Evolutionary conservation across 2,329 filamentous ascomycete species (phyloP).

Genomic region (Fusarium equiseti): DNA sequence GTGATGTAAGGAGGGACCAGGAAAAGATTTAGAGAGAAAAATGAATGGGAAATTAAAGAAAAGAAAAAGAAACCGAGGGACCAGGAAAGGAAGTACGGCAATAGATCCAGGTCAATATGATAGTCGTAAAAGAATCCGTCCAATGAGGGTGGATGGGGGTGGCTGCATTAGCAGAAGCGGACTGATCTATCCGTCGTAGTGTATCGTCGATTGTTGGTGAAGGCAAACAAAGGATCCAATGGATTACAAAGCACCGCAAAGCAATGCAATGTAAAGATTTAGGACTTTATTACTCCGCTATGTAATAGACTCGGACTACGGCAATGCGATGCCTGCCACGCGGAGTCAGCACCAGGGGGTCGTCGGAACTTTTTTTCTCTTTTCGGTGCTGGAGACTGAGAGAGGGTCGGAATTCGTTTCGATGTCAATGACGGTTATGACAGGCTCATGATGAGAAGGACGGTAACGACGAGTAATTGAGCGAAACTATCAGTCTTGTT

Average conservation of each 20-base stretch:
- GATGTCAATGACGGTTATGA: constrained; percentile 33
- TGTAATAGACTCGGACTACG: constrained; percentile 35
- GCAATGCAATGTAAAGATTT: background rate
- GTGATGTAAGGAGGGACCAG: background rate
- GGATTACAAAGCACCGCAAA: constrained; percentile 41
- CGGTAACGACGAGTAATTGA: constrained; percentile 1
- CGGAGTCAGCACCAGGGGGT: constrained; percentile 27
- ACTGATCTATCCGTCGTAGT: constrained; percentile 9
- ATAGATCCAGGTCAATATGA: constrained; percentile 27
- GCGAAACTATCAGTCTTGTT: background rate
- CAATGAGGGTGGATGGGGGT: constrained; percentile 22
- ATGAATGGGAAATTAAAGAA: constrained; percentile 15
- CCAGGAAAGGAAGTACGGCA: constrained; percentile 14
- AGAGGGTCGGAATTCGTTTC: constrained; percentile 5
- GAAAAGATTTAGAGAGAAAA: background rate
- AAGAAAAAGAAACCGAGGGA: constrained; percentile 17
- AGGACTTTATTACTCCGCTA: background rate
- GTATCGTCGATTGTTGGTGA: constrained; percentile 9
- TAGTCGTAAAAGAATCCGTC: constrained; percentile 19
- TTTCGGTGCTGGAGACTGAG: background rate
- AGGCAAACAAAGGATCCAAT: constrained; percentile 18
- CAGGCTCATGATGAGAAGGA: constrained; percentile 6
- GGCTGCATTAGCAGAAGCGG: constrained; percentile 19
- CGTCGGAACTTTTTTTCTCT: background rate
- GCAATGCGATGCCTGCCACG: constrained; percentile 24